phyloP scores from a whole-genome alignment of 768 basidiomycete species.

The Coprinopsis marcescibilis region DNA sequence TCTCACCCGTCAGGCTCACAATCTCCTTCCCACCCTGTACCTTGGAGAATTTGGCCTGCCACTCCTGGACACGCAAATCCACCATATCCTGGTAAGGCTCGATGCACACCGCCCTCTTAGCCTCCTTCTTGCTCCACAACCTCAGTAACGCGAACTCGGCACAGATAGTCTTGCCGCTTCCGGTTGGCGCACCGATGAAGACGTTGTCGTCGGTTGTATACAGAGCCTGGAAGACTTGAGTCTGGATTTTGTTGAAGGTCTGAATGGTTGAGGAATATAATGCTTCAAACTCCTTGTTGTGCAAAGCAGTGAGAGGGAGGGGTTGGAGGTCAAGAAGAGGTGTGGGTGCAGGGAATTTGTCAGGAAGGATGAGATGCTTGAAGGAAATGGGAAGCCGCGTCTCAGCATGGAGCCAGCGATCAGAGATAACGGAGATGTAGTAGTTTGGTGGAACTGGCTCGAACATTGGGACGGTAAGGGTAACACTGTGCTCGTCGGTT shows the following conservation, averaged over 20 bases:
- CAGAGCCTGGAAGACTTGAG: constrained; percentile 96
- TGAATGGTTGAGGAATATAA: constrained; percentile 78
- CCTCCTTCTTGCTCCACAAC: constrained; percentile 87
- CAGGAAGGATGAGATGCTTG: constrained; percentile 95
- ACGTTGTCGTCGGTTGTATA: constrained; percentile 97
- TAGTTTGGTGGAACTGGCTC: constrained; percentile 98
- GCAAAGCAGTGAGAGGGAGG: constrained; percentile 83
- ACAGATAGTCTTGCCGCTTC: constrained; percentile 95
- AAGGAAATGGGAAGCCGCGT: constrained; percentile 94
- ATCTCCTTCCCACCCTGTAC: constrained; percentile 93
- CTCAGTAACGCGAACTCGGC: constrained; percentile 94
- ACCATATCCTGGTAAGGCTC: constrained; percentile 99
- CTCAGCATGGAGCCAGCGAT: constrained; percentile 94
- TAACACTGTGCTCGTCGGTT: constrained; percentile 90
- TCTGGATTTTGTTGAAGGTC: constrained; percentile 98
- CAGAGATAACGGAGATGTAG: constrained; percentile 91
- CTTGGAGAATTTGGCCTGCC: constrained; percentile 76
- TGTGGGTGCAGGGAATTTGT: constrained; percentile 92
- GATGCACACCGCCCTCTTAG: constrained; percentile 85
- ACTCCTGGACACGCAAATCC: constrained; percentile 82
- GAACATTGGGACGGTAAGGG: constrained; percentile 92
- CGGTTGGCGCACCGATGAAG: constrained; percentile 94
- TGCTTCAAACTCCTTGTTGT: constrained; percentile 88
- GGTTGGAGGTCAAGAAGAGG: constrained; percentile 89
- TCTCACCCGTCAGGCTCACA: constrained; percentile 90